phyloP scores from a whole-genome alignment of 2,329 filamentous ascomycete species.

The Podosphaera xanthii region DNA sequence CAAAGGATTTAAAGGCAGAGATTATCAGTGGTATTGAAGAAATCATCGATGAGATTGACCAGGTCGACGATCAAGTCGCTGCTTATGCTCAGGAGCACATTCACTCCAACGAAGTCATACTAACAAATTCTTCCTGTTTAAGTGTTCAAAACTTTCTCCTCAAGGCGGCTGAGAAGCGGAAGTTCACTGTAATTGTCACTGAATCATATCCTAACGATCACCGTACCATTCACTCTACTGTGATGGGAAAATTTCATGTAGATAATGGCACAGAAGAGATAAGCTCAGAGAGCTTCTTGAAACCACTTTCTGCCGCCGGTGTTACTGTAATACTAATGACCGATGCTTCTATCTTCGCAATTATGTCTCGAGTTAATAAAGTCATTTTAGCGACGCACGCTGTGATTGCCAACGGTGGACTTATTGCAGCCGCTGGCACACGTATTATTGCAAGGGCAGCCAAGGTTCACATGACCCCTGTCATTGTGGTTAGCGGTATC shows the following conservation, averaged over 20 bases:
- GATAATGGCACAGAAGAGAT: conserved; percentile 20
- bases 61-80: conserved; percentile 84
- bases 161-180: conserved; percentile 68
- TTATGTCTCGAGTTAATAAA: conserved; percentile 91
- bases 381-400: conserved; percentile 76
- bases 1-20: conserved; percentile 61
- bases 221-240: conserved; percentile 34
- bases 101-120: conserved; percentile 74
- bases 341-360: conserved; percentile 68
- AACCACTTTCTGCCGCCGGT: conserved; percentile 54
- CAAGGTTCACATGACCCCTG: conserved; percentile 56
- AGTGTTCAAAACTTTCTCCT: conserved; percentile 80
- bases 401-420: conserved; percentile 69
- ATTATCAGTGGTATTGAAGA: conserved; percentile 87
- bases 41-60: conserved; percentile 82
- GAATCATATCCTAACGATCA: conserved; percentile 51
- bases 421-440: conserved; percentile 68
- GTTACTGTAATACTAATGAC: conserved; percentile 67
- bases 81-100: conserved; percentile 77
- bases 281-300: conserved; percentile 36
- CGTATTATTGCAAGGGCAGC: conserved; percentile 67
- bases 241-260: conserved; percentile 29
- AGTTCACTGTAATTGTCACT: conserved; percentile 74
- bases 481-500: conserved; percentile 73
- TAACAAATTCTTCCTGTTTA: conserved; percentile 67